Conservation (phyloP, 176 grass and related monocot genomes). For the Raddia distichophylla region DNA sequence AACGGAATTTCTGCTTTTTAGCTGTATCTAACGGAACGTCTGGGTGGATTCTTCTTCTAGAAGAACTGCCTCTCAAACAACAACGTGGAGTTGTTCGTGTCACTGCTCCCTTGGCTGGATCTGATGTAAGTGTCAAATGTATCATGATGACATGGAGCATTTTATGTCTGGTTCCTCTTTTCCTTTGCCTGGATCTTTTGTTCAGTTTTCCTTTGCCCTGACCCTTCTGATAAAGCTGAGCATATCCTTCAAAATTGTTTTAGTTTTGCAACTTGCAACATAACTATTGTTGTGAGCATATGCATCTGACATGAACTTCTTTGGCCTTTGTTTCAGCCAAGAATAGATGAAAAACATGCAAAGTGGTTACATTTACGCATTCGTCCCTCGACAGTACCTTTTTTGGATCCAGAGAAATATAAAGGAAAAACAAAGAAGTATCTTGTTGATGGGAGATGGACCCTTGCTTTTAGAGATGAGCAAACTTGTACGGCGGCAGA, state of each 20-base stretch:
- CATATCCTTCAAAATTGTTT: constrained; percentile 16
- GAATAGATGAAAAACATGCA: constrained; percentile 71
- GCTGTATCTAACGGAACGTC: constrained; percentile 65
- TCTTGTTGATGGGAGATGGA: constrained; percentile 98
- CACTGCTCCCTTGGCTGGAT: constrained; percentile 84
- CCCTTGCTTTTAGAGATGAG: constrained; percentile 82
- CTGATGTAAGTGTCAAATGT: constrained; percentile 88
- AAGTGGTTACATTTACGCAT: constrained; percentile 98
- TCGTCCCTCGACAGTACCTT: constrained; percentile 73
- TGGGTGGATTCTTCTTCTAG: constrained; percentile 94
- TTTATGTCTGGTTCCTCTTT: constrained; percentile 29
- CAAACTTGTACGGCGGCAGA: constrained; percentile 72
- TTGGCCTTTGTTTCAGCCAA: constrained; percentile 70
- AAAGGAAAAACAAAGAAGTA: constrained; percentile 63
- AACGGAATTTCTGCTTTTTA: constrained; percentile 87
- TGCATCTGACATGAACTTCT: constrained; percentile 31
- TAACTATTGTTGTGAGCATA: not conserved
- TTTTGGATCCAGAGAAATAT: constrained; percentile 77
- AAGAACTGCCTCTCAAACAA: constrained; percentile 82
- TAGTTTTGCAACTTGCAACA: not conserved
- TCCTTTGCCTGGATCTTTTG: not conserved
- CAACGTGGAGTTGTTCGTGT: constrained; percentile 75
- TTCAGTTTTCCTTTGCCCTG: not conserved
- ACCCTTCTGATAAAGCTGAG: constrained; percentile 7
- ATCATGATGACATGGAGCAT: constrained; percentile 31